Percentiles rank a stretch among this genome's conserved stretches.
phyloP scores from a whole-genome alignment of 768 basidiomycete genomes.

The Calocybe indica region DNA sequence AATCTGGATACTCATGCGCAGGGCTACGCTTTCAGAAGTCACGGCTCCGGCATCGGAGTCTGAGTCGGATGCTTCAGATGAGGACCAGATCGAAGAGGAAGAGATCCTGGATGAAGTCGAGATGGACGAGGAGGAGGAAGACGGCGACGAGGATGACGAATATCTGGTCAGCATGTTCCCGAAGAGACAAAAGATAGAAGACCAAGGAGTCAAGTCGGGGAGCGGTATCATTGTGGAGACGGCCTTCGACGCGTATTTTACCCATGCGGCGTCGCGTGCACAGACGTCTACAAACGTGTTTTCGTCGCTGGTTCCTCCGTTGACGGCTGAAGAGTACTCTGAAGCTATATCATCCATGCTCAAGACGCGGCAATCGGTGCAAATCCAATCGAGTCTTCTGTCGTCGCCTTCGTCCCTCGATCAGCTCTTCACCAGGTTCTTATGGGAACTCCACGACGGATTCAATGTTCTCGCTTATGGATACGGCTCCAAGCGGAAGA shows the following conservation, averaged over 20 bases:
- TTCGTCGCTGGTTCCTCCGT: constrained; percentile 65
- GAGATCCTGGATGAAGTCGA: constrained; percentile 9
- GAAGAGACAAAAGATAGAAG: constrained; percentile 7
- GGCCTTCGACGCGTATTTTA: constrained; percentile 85
- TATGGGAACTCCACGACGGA: constrained; percentile 69
- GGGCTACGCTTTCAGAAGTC: constrained; percentile 15
- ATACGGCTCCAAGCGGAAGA: constrained; percentile 75
- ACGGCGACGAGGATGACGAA: constrained; percentile 19
- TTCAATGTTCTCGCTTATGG: constrained; percentile 91
- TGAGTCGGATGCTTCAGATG: neutral
- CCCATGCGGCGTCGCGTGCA: constrained; percentile 49
- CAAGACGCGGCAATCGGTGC: constrained; percentile 17
- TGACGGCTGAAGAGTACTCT: constrained; percentile 59
- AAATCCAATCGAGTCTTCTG: constrained; percentile 28
- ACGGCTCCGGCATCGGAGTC: constrained; percentile 35
- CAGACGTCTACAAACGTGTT: constrained; percentile 79
- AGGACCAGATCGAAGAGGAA: constrained; percentile 31
- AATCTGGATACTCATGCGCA: too few relatives aligned
- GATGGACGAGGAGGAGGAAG: constrained; percentile 18
- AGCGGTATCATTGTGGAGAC: constrained; percentile 46
- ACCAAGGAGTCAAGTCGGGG: neutral
- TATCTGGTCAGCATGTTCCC: neutral
- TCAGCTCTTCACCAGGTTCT: constrained; percentile 51
- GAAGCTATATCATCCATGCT: constrained; percentile 29
- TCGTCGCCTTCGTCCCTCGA: constrained; percentile 20